Base-by-base conservation (phyloP, 1,139 yeast genomes). In the Starmera stellimalicola region DNA sequence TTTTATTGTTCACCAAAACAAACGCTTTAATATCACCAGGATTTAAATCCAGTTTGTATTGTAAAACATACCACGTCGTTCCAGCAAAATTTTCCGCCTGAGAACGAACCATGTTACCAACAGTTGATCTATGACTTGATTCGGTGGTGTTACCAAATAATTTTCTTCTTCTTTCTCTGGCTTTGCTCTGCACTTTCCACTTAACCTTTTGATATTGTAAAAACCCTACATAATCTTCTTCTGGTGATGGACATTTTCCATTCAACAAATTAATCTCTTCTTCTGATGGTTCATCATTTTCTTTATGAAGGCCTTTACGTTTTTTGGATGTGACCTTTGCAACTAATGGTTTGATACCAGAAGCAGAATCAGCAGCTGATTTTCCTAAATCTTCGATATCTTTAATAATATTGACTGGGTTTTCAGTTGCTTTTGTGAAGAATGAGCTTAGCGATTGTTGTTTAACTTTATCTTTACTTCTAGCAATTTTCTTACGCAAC, bases 341-440 rank as follows among this genome's bases (percentile, higher is more conserved):
- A 9, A 70, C 55, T 43, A 61, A 66, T 3, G 65, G 47, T 35
- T 49, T 57, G 5, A 15, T 16, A 9, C 41, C 39, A n/a, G n/a
- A n/a, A 12, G 31, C 36, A 8, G 33, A 27, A 7, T 52, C 52
- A 11, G 48, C 44, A 18, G 54, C 52, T 10, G 47, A 47, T 12
- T 60, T 61, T 16, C 78, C 84, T 37, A 79, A 60, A 50, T 87
- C 96, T 54, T 87, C 96, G 25, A 91, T 81, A 50, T 88, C 97
- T 42, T 67, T 70, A 16, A 75, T 47, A 29, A 53, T 40, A 29
- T 54, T 46, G n/a, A 50, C 33, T 17, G 61, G 57, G 16, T 44
- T 44, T n/a, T 42, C 41, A 7, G 39, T 38, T 0, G 70, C 52
- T 23, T 62, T 61, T 3, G 54, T 43, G 44, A 84, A 79, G 51